These are phyloP conservation scores for Rubroboletus satanas DNA, from an alignment of 768 basidiomycete species.

Conservation along the genomic window DNA sequence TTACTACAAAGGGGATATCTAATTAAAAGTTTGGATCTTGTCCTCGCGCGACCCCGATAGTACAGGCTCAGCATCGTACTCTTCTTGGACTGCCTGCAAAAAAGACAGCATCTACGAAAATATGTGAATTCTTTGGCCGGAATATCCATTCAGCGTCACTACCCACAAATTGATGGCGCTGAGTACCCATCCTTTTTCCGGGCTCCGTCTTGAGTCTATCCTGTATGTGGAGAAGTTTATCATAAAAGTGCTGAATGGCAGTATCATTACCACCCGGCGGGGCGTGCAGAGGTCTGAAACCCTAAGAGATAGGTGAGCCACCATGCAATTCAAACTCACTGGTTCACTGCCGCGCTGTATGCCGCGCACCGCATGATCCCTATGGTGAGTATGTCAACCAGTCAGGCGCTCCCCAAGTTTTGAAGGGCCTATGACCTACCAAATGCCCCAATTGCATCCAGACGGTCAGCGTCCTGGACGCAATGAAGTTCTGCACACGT, in stretches of 20 bases:
- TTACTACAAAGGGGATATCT: neutral
- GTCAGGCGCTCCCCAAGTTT: neutral
- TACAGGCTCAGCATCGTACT: conserved; percentile 33
- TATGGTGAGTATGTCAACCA: conserved; percentile 14
- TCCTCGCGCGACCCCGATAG: neutral
- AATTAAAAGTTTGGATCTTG: neutral
- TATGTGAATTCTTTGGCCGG: conserved; percentile 1
- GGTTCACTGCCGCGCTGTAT: conserved; percentile 53
- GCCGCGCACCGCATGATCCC: conserved; percentile 69
- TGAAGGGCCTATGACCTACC: conserved; percentile 39
- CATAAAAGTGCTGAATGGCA: conserved; percentile 80
- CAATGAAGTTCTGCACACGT: conserved; percentile 74
- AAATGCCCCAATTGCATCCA: conserved; percentile 81
- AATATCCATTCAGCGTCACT: neutral
- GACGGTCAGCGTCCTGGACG: conserved; percentile 74
- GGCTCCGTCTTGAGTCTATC: conserved; percentile 73
- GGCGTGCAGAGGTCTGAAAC: conserved; percentile 39
- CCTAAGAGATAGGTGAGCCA: neutral
- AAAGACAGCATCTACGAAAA: conserved; percentile 58
- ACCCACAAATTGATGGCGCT: conserved; percentile 67
- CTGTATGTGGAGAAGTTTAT: conserved; percentile 75
- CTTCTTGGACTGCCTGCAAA: conserved; percentile 53
- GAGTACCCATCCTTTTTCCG: conserved; percentile 64
- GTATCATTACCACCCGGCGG: conserved; percentile 50
- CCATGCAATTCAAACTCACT: conserved; percentile 28